Conservation (phyloP, 108 stramenopile genomes). For the Fragilariopsis cylindrus region DNA sequence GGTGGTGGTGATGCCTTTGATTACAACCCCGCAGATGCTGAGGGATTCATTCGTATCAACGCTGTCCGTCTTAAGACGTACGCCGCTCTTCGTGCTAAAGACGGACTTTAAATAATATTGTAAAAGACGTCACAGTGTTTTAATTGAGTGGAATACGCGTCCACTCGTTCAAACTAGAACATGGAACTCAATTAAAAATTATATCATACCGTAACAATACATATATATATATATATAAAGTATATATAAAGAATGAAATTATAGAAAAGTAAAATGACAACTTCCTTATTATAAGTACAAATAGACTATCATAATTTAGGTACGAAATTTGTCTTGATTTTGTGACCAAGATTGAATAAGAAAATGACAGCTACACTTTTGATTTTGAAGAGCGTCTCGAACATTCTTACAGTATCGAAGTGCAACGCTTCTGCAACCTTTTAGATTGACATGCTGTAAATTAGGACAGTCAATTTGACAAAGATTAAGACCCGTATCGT, state of each 20-base stretch:
- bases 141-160: too few species aligned
- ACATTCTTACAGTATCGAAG: slow-evolving; percentile 2
- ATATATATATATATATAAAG: too few species aligned
- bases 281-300: neutral
- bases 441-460: neutral
- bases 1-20: slow-evolving; percentile 95
- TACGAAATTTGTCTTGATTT: neutral
- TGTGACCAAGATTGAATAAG: too few species aligned
- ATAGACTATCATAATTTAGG: neutral
- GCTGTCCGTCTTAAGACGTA: slow-evolving; percentile 97
- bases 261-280: neutral
- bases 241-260: neutral
- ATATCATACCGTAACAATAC: too few species aligned
- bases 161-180: too few species aligned
- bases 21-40: slow-evolving; percentile 97
- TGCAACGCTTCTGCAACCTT: neutral
- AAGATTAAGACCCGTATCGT: neutral
- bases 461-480: slow-evolving; percentile 12
- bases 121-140: too few species aligned
- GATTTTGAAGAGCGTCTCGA: neutral
- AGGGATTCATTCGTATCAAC: slow-evolving; percentile 99
- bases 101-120: slow-evolving; percentile 1
- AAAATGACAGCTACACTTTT: too few species aligned
- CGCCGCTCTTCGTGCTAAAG: slow-evolving; percentile 87
- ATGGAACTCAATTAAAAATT: neutral